phyloP scores from a whole-genome alignment of 345 rosid genomes.

The Pugionium dolabratum region DNA sequence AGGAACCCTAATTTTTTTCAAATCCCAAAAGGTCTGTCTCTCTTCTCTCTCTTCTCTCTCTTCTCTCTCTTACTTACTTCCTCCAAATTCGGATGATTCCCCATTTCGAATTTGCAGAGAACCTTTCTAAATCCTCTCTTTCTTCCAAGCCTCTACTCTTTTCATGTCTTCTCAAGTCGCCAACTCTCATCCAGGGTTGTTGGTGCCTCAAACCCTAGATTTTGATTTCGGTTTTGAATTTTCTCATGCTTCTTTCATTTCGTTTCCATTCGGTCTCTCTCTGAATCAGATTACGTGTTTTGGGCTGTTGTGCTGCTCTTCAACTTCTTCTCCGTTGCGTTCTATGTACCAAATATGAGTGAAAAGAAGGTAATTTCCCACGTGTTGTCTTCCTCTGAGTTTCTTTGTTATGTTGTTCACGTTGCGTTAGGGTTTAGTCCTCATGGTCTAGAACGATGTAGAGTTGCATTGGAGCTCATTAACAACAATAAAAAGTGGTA shows the following conservation, averaged over 20 bases:
- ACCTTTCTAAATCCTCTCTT: slow-evolving; percentile 56
- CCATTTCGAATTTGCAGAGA: slow-evolving; percentile 41
- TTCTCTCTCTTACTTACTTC: slow-evolving; percentile 20
- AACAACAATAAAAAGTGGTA: not conserved
- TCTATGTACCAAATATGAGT: slow-evolving; percentile 57
- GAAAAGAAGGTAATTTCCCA: slow-evolving; percentile 56
- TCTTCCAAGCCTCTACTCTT: slow-evolving; percentile 35
- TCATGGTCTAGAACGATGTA: slow-evolving; percentile 8
- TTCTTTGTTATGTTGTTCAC: not conserved
- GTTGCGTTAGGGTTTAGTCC: slow-evolving; percentile 18
- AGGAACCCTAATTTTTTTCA: slow-evolving; percentile 42
- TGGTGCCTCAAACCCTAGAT: slow-evolving; percentile 53
- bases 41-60: too few species aligned
- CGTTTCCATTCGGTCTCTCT: slow-evolving; percentile 32
- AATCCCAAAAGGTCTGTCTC: slow-evolving; percentile 13
- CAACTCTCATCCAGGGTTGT: slow-evolving; percentile 53
- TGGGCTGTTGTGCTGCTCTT: slow-evolving; percentile 26
- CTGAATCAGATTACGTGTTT: slow-evolving; percentile 33
- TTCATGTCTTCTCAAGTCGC: slow-evolving; percentile 91
- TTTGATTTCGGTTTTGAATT: slow-evolving; percentile 26
- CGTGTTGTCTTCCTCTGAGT: not conserved
- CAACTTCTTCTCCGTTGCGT: slow-evolving; percentile 27
- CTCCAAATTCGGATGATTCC: slow-evolving; percentile 49
- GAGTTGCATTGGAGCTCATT: slow-evolving; percentile 1
- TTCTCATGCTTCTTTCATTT: slow-evolving; percentile 36